A percentile compares a stretch with the other conserved stretches of the same genome.
Evolutionary conservation across 257 asterid genomes (phyloP).

Genomic region (Gentiana straminea): DNA sequence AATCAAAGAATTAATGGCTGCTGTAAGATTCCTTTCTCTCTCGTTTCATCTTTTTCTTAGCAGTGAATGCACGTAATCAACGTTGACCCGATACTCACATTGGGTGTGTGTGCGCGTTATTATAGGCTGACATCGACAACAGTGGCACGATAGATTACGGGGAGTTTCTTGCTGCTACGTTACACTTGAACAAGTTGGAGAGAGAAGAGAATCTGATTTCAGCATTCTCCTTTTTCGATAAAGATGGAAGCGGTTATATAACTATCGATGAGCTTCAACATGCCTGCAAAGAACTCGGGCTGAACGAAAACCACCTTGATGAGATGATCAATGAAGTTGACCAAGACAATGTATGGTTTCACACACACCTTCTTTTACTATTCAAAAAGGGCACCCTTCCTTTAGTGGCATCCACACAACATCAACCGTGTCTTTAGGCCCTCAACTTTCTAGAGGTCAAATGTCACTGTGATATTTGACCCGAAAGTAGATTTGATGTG

Average conservation of each 20-base stretch:
- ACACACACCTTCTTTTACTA: background rate
- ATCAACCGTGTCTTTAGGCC: background rate
- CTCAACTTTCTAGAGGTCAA: background rate
- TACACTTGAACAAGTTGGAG: slow-evolving; percentile 91
- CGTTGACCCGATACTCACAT: background rate
- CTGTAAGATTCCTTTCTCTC: slow-evolving; percentile 31
- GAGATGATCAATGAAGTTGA: slow-evolving; percentile 88
- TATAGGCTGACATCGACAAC: slow-evolving; percentile 87
- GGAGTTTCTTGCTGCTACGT: slow-evolving; percentile 94
- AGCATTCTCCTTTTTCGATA: slow-evolving; percentile 86
- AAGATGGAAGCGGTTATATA: slow-evolving; percentile 89
- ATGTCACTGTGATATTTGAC: background rate
- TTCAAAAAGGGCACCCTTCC: background rate
- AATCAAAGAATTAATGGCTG: slow-evolving; percentile 83
- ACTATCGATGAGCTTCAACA: slow-evolving; percentile 93
- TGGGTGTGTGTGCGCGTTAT: slow-evolving; percentile 1
- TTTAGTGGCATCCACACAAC: too few relatives aligned
- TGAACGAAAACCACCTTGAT: slow-evolving; percentile 73
- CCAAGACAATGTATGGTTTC: slow-evolving; percentile 65
- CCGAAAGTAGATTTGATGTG: background rate
- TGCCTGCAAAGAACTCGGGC: slow-evolving; percentile 86
- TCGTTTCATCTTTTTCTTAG: background rate
- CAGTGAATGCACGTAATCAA: background rate
- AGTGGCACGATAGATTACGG: slow-evolving; percentile 92
- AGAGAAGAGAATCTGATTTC: slow-evolving; percentile 79